These are phyloP conservation scores for Cylindrodendrum hubeiense DNA, from an alignment of 2,329 filamentous ascomycete species.

Conservation along the genomic window DNA sequence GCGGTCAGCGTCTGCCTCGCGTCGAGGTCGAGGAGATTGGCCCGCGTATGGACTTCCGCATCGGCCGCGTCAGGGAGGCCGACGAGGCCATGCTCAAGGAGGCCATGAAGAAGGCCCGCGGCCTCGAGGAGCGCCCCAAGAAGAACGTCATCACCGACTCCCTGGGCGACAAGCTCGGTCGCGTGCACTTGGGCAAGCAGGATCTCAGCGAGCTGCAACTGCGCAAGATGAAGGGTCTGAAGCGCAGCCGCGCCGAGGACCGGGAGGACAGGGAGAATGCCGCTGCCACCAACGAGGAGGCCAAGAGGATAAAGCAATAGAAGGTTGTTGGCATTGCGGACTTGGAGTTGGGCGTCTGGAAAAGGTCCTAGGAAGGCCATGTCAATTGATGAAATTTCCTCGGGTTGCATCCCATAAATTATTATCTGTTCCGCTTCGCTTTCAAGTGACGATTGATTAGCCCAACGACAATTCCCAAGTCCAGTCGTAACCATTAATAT, in stretches of 20 bases:
- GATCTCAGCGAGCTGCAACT: constrained; percentile 90
- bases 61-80: constrained; percentile 84
- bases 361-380: constrained; percentile 42
- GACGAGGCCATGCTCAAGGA: constrained; percentile 87
- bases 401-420: constrained; percentile 20
- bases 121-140: constrained; percentile 82
- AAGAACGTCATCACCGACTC: constrained; percentile 95
- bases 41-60: constrained; percentile 89
- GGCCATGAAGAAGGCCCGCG: constrained; percentile 87
- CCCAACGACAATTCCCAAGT: background rate
- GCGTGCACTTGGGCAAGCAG: constrained; percentile 91
- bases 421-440: constrained; percentile 14
- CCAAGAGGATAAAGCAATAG: constrained; percentile 53
- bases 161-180: constrained; percentile 96
- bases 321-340: constrained; percentile 31
- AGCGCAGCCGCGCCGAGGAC: constrained; percentile 78
- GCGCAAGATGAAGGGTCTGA: constrained; percentile 99
- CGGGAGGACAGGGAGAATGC: constrained; percentile 61
- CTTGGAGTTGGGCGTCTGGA: constrained; percentile 49
- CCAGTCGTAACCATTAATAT: background rate
- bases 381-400: constrained; percentile 43
- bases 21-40: constrained; percentile 97
- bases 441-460: constrained; percentile 7
- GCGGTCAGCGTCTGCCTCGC: constrained; percentile 86
- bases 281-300: constrained; percentile 51